These are phyloP conservation scores for Neonectria coccinea DNA, from an alignment of 2,329 filamentous ascomycete genomes.

Conservation along the genomic window DNA sequence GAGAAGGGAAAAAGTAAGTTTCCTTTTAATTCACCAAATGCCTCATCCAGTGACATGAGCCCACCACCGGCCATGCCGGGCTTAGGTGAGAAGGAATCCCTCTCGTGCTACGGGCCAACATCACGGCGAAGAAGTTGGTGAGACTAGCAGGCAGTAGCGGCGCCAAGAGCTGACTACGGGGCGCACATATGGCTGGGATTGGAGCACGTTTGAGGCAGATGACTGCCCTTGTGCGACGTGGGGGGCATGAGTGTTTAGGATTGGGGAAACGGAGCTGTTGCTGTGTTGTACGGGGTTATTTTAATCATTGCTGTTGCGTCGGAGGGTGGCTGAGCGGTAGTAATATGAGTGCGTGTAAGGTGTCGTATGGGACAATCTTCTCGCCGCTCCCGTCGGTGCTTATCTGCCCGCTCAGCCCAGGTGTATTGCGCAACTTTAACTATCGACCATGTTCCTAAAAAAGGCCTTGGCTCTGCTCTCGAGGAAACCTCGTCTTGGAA, in stretches of 20 bases:
- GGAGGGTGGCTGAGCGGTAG: neutral
- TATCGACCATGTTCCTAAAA: neutral
- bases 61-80: no score
- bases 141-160: neutral
- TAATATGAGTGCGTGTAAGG: no score
- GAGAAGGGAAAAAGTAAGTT: no score
- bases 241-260: neutral
- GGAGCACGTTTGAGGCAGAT: constrained; percentile 18
- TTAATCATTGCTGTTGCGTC: no score
- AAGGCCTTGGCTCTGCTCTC: no score
- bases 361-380: no score
- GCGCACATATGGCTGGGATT: neutral
- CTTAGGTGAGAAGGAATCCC: no score
- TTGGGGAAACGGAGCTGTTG: no score
- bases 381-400: no score
- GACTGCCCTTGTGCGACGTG: constrained; percentile 7
- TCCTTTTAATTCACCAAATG: no score
- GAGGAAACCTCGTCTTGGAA: neutral
- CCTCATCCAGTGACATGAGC: no score
- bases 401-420: constrained; percentile 3
- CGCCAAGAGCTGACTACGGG: neutral
- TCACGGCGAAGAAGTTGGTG: neutral
- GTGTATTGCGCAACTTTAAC: neutral
- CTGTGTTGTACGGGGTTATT: no score
- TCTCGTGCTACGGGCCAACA: neutral